Evolutionary conservation across 495 filamentous ascomycete genomes (phyloP), one percentile per base, ranked within the genome.

Genomic region (Xylaria longipes): DNA sequence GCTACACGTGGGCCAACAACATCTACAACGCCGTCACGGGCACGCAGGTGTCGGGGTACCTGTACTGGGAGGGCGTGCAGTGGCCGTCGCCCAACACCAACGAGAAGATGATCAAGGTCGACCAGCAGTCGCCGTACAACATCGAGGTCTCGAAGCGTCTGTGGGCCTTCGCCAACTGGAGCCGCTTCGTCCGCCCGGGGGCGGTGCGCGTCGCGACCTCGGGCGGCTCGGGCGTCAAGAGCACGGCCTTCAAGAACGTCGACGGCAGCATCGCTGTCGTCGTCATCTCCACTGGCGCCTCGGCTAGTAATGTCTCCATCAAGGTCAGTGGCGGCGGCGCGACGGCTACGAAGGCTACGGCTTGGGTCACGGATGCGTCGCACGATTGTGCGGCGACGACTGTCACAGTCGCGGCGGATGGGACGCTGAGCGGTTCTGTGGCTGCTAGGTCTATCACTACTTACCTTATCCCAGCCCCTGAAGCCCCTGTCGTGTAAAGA

Each of bases 11-110:
- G 87, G 88, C 87, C 8, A 86, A 84, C 72, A 83, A 84, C 69
- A 85, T 90, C 68, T 84, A 83, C 66, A 80, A 75, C 39, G 82
- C 82, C 39, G 74, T 89, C 15, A 80, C 81, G 9, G 78, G 71
- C 67, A 79, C 74, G 45, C 84, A 86, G 70, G 69, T 83, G 6
- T 85, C 82, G 43, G 87, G 80, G 6, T 87, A 84, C 72, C 72
- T 89, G 20, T 88, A 86, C 77, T 90, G 87, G 87, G 82, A 85
- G 70, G 85, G 85, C n/a, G 81, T 85, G 45, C 83, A 86, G 62
- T 82, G 81, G 76, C 82, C 83, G 2, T 82, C 79, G 71, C 82
- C 81, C 43, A 82, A 77, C 75, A 82, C 84, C 27, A 85, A 85
- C 77, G 83, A 84, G 73, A 83, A 82, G 72, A 77, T 83, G 57